Base-by-base conservation (phyloP, 768 basidiomycete species). In the Rhodotorula paludigena region DNA sequence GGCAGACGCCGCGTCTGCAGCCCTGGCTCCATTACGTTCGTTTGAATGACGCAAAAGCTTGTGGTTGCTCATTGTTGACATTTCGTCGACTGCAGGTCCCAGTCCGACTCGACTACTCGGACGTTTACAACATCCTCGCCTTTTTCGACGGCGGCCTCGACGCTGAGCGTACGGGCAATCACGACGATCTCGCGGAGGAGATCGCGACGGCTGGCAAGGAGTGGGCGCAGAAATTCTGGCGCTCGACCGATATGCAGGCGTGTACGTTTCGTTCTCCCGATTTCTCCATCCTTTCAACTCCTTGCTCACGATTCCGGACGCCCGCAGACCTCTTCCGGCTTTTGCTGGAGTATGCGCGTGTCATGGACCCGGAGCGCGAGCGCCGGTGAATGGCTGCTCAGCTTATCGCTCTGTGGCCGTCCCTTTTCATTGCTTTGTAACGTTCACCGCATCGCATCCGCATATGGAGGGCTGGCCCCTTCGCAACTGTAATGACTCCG, bases 1-100 rank as follows among this genome's bases (percentile, higher is more conserved):
- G 65, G 62, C 67, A 87, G 79, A 85, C 84, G 0, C 90, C 89
- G 64, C 92, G 93, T 88, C 84, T 93, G 41, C 87, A 92, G 74
- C 93, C 93, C 28, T 97, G 92, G 88, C 84, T 74, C 36, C 83
- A 80, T 38, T 74, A 55, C 55, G 70, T 74, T n/a, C 38, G 25
- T 39, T 48, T 28, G n/a, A n/a, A n/a, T n/a, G n/a, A n/a, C n/a
- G n/a, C n/a, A n/a, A n/a, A n/a, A n/a, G n/a, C n/a, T n/a, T n/a
- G n/a, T n/a, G n/a, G n/a, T n/a, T n/a, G n/a, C n/a, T n/a, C n/a
- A n/a, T n/a, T n/a, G n/a, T n/a, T n/a, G 15, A 3, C 57, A 65
- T 62, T n/a, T n/a, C n/a, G n/a, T n/a, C n/a, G n/a, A n/a, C n/a
- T n/a, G 51, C 73, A 71, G 57, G 72, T 72, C 21, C 73, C 73